A percentile compares a stretch with the other conserved stretches of the same genome.
phyloP scores from a whole-genome alignment of 2,329 filamentous ascomycete genomes.

The Hypomyces rosellus region DNA sequence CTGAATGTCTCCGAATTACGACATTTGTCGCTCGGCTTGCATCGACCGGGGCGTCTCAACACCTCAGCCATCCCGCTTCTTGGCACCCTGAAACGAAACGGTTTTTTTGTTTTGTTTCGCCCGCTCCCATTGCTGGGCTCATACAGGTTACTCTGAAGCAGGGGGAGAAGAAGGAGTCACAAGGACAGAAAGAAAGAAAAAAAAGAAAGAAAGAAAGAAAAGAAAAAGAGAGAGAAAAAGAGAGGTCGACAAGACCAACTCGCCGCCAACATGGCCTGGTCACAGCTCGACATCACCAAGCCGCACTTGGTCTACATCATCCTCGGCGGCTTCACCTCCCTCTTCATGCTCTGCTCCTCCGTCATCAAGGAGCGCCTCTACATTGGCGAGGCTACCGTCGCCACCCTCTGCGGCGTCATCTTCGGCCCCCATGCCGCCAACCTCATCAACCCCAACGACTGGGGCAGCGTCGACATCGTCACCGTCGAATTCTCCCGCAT shows the following conservation, averaged over 20 bases:
- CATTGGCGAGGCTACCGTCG: constrained; percentile 96
- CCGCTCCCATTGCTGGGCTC: too few species aligned
- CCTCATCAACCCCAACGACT: constrained; percentile 66
- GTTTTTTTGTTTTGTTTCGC: too few species aligned
- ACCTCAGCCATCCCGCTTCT: not conserved
- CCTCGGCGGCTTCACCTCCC: constrained; percentile 89
- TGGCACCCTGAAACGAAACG: not conserved
- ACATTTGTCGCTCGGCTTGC: not conserved
- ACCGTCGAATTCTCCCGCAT: constrained; percentile 87
- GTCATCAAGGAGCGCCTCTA: constrained; percentile 98
- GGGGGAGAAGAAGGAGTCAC: too few species aligned
- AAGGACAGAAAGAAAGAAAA: not conserved
- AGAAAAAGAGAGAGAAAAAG: not conserved
- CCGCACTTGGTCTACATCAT: constrained; percentile 98
- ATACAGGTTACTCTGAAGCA: too few species aligned
- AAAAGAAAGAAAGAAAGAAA: not conserved
- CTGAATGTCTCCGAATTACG: not conserved
- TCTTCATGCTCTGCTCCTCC: constrained; percentile 98
- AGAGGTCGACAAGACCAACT: not conserved
- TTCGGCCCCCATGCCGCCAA: constrained; percentile 81
- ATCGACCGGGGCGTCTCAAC: not conserved
- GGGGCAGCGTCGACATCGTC: constrained; percentile 80
- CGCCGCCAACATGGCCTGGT: constrained; percentile 59
- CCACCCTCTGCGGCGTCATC: constrained; percentile 79
- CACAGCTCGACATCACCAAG: constrained; percentile 78